These are phyloP conservation scores for Takashimella koratensis DNA, from an alignment of 1,284 basidiomycete genomes.

Conservation along the genomic window DNA sequence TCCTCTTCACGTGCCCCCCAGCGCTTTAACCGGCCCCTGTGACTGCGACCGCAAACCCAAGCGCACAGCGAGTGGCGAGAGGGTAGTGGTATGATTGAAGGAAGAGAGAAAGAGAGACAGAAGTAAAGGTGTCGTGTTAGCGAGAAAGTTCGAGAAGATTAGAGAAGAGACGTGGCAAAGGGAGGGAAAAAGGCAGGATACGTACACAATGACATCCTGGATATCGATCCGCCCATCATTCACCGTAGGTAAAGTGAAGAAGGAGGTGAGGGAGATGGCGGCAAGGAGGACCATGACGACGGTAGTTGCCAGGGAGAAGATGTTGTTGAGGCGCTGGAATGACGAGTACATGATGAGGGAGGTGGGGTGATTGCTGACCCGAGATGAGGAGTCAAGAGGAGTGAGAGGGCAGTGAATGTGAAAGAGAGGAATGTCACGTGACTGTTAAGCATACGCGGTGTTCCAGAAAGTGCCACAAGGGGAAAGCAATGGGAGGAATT, in stretches of 20 bases:
- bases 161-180: not conserved
- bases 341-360: constrained; percentile 43
- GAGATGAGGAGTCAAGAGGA: not conserved
- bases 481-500: not conserved
- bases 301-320: constrained; percentile 47
- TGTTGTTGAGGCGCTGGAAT: constrained; percentile 45
- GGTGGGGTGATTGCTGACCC: too few relatives aligned
- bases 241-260: constrained; percentile 34
- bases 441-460: not conserved
- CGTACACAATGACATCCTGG: constrained; percentile 45
- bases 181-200: not conserved
- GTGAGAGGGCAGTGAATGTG: not conserved
- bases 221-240: constrained; percentile 36
- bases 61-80: too few relatives aligned
- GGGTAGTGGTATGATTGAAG: not conserved
- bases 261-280: constrained; percentile 43
- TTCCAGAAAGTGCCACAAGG: not conserved
- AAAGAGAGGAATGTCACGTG: not conserved
- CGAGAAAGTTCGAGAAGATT: not conserved
- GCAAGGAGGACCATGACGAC: constrained; percentile 47
- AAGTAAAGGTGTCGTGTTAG: too few relatives aligned
- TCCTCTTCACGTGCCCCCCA: constrained; percentile 44
- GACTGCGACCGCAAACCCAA: constrained; percentile 28
- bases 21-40: constrained; percentile 32
- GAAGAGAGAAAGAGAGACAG: not conserved